Evolutionary conservation across 1,284 basidiomycete genomes (phyloP).

Genomic region (Abortiporus biennis): DNA sequence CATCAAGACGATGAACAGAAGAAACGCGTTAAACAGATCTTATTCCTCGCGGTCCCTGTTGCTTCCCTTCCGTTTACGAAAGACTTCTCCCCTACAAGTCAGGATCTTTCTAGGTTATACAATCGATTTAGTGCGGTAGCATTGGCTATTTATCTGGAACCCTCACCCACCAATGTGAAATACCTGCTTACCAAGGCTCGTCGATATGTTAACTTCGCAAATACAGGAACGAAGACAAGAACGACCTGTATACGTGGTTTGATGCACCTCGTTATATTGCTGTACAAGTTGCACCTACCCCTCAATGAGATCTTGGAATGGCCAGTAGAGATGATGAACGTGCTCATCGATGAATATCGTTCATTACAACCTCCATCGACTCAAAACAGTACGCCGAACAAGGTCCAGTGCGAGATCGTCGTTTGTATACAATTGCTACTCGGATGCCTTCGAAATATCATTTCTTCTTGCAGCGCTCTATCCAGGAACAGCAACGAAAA

Average conservation of each 20-base stretch:
- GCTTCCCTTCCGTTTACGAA: slow-evolving; percentile 63
- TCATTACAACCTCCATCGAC: slow-evolving; percentile 9
- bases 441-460: no score
- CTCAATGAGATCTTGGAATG: slow-evolving; percentile 59
- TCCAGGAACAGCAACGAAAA: slow-evolving; percentile 48
- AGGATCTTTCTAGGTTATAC: slow-evolving; percentile 76
- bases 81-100: slow-evolving; percentile 40
- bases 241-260: slow-evolving; percentile 73
- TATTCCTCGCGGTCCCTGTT: slow-evolving; percentile 78
- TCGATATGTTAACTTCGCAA: slow-evolving; percentile 63
- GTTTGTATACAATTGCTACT: slow-evolving; percentile 43
- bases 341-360: slow-evolving; percentile 56
- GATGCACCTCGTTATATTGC: slow-evolving; percentile 69
- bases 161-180: slow-evolving; percentile 41
- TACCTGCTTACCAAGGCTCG: slow-evolving; percentile 57
- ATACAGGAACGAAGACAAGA: slow-evolving; percentile 68
- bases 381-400: no score
- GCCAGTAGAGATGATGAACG: slow-evolving; percentile 58
- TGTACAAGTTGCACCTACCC: slow-evolving; percentile 52
- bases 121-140: slow-evolving; percentile 83
- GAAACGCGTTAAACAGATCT: slow-evolving; percentile 55
- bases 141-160: slow-evolving; percentile 72
- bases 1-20: slow-evolving; percentile 14
- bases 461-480: no score
- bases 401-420: no score